Conservation (phyloP, 2,329 filamentous ascomycete species). For the Colletotrichum sp. region DNA sequence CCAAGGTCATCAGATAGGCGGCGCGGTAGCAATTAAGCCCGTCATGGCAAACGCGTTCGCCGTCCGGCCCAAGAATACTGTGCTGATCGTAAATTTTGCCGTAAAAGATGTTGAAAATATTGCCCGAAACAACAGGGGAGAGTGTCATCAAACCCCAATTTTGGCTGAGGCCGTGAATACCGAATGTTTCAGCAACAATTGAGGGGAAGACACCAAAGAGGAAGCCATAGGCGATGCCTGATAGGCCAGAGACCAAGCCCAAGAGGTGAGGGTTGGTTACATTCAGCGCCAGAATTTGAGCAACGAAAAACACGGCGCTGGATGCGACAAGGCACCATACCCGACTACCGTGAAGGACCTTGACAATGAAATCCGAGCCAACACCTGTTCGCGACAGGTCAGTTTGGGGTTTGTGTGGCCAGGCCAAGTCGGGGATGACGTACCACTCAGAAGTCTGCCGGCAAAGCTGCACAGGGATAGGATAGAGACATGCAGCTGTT, state of each 20-base stretch:
- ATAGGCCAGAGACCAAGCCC: slow-evolving; percentile 79
- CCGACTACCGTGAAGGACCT: slow-evolving; percentile 78
- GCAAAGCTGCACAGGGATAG: slow-evolving; percentile 88
- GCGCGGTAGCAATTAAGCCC: slow-evolving; percentile 81
- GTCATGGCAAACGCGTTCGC: slow-evolving; percentile 76
- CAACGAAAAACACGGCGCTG: slow-evolving; percentile 76
- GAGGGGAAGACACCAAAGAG: slow-evolving; percentile 94
- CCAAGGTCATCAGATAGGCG: slow-evolving; percentile 82
- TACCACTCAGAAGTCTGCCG: slow-evolving; percentile 80
- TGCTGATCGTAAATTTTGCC: slow-evolving; percentile 84
- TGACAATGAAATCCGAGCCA: slow-evolving; percentile 89
- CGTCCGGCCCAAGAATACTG: slow-evolving; percentile 70
- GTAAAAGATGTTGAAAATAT: slow-evolving; percentile 93
- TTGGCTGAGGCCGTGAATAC: slow-evolving; percentile 85
- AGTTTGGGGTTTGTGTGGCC: background rate
- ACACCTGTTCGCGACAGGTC: slow-evolving; percentile 60
- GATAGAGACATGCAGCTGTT: slow-evolving; percentile 92
- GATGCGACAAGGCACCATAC: slow-evolving; percentile 90
- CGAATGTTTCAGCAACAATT: slow-evolving; percentile 88
- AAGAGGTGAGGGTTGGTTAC: slow-evolving; percentile 81
- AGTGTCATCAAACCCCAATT: slow-evolving; percentile 98
- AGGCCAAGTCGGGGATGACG: slow-evolving; percentile 29
- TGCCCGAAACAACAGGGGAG: slow-evolving; percentile 84
- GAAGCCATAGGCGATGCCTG: slow-evolving; percentile 89
- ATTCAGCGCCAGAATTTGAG: slow-evolving; percentile 77